Conservation (phyloP, 495 filamentous ascomycete genomes). For the Neurospora hispaniola region DNA sequence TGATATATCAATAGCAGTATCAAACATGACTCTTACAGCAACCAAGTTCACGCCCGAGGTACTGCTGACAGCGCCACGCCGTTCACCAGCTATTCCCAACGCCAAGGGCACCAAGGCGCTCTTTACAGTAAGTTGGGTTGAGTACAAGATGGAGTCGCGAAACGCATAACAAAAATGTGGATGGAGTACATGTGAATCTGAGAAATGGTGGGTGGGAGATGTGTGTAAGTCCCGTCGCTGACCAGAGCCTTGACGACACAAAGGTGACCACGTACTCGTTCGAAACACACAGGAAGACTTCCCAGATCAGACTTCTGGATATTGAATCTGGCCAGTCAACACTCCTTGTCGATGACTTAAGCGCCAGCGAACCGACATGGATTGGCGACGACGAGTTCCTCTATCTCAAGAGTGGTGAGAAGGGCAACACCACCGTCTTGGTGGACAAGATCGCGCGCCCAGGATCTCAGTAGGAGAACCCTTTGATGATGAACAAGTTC, state of each 20-base stretch:
- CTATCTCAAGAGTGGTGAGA: constrained; percentile 53
- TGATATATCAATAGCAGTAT: neutral
- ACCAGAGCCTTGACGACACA: neutral
- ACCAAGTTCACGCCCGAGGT: constrained; percentile 72
- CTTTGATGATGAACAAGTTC: neutral
- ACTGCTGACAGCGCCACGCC: constrained; percentile 73
- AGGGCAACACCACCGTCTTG: constrained; percentile 56
- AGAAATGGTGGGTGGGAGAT: neutral
- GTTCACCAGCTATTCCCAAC: constrained; percentile 69
- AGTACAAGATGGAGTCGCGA: neutral
- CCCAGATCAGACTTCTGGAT: constrained; percentile 67
- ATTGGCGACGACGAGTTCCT: constrained; percentile 55
- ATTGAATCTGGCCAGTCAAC: constrained; percentile 55
- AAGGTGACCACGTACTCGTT: constrained; percentile 69
- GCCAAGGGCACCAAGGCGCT: constrained; percentile 55
- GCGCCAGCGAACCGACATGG: constrained; percentile 66
- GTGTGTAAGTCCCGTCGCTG: neutral
- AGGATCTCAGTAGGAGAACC: neutral
- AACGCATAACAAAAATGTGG: neutral
- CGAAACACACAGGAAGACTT: constrained; percentile 60
- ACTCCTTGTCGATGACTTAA: constrained; percentile 52
- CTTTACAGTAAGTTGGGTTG: constrained; percentile 42
- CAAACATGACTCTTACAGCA: constrained; percentile 51
- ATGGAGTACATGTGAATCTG: neutral
- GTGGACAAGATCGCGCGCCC: constrained; percentile 37